phyloP scores from a whole-genome alignment of 257 asterid species.

The Solanum pimpinellifolium region DNA sequence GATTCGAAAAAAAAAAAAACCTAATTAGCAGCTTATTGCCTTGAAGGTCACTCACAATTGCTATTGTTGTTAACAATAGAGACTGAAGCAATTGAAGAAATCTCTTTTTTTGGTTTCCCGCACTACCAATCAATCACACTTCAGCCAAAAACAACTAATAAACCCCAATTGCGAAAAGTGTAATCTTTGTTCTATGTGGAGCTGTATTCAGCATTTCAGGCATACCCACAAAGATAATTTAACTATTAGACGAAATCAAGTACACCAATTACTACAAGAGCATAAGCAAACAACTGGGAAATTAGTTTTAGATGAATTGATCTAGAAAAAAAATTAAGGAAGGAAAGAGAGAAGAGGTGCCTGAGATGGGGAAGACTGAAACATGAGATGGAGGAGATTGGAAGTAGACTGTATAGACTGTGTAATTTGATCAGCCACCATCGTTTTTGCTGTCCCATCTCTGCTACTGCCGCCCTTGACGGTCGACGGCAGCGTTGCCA shows the following conservation, averaged over 20 bases:
- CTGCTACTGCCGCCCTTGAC: slow-evolving; percentile 3
- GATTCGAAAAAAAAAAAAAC: not conserved
- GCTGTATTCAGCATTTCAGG: not conserved
- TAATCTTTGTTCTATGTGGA: not conserved
- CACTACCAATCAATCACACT: not conserved
- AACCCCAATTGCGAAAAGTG: not conserved
- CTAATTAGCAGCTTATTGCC: not conserved
- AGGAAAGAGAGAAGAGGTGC: not conserved
- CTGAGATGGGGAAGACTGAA: slow-evolving; percentile 37
- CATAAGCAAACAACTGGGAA: not conserved
- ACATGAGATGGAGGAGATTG: slow-evolving; percentile 90
- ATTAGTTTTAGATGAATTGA: not conserved
- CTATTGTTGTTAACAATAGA: not conserved
- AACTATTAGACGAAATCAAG: not conserved
- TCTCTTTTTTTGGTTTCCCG: not conserved
- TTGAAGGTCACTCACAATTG: not conserved
- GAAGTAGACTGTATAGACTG: slow-evolving; percentile 75
- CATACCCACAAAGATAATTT: not conserved
- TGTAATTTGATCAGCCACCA: slow-evolving; percentile 70
- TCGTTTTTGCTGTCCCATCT: slow-evolving; percentile 56
- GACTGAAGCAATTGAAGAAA: not conserved
- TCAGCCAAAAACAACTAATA: not conserved
- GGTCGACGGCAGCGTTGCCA: not conserved
- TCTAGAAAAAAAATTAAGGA: no score
- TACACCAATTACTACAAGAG: not conserved